phyloP scores from a whole-genome alignment of 1,284 basidiomycete species.

The Agaricales sp. region DNA sequence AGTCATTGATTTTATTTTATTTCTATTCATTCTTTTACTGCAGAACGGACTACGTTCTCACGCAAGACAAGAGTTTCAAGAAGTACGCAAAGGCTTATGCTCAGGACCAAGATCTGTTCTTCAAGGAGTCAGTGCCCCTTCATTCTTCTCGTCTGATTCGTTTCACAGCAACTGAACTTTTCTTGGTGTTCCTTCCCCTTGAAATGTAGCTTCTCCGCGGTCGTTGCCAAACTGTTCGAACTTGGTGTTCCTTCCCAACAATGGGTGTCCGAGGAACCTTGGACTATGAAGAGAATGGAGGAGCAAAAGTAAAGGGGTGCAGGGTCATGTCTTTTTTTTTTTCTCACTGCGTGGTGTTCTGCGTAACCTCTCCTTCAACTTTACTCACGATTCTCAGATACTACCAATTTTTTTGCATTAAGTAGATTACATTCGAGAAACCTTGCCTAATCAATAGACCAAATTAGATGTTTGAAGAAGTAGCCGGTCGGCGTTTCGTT shows the following conservation, averaged over 20 bases:
- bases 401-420: too few species aligned
- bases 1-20: constrained; percentile 5
- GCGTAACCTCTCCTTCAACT: too few species aligned
- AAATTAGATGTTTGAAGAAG: too few species aligned
- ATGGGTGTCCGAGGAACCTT: constrained; percentile 59
- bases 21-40: constrained; percentile 4
- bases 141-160: constrained; percentile 2
- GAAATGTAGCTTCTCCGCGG: constrained; percentile 76
- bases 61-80: constrained; percentile 84
- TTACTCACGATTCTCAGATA: too few species aligned
- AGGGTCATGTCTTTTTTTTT: too few species aligned
- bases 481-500: too few species aligned
- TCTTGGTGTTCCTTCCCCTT: too few species aligned
- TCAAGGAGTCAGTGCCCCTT: constrained; percentile 67
- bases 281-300: constrained; percentile 47
- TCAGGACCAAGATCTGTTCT: constrained; percentile 74
- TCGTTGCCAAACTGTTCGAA: constrained; percentile 72
- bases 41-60: constrained; percentile 77
- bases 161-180: constrained; percentile 2
- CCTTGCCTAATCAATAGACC: too few species aligned
- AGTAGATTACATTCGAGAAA: too few species aligned
- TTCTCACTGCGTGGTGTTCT: too few species aligned
- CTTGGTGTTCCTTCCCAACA: constrained; percentile 81
- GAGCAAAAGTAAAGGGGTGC: not conserved
- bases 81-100: constrained; percentile 80